Conservation (phyloP, 177 flowering plant species). For the Vitis hybrid region DNA sequence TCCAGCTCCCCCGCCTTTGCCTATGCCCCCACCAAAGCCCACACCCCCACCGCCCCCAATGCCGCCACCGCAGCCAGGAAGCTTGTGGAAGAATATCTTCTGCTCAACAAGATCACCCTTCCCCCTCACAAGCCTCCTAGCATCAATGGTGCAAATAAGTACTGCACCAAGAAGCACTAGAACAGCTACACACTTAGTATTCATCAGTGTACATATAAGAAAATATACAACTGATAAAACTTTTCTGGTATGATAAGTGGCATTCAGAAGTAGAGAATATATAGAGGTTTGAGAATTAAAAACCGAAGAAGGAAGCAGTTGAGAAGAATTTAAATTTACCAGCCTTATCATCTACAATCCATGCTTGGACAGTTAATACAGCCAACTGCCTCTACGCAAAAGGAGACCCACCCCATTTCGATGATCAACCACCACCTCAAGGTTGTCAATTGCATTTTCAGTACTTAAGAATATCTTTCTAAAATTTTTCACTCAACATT, state of each 20-base stretch:
- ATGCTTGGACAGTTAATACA: not conserved
- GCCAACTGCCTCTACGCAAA: not conserved
- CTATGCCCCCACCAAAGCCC: not conserved
- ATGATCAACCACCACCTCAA: not conserved
- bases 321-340: not conserved
- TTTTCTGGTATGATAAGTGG: not conserved
- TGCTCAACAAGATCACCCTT: slow-evolving; percentile 2
- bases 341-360: not conserved
- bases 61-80: not conserved
- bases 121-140: slow-evolving; percentile 11
- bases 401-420: not conserved
- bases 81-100: slow-evolving; percentile 2
- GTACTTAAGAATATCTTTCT: not conserved
- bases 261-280: not conserved
- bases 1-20: not conserved
- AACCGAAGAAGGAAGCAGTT: not conserved
- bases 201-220: not conserved
- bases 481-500: no score
- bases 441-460: not conserved
- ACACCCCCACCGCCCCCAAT: not conserved
- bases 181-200: not conserved
- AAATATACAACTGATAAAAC: not conserved
- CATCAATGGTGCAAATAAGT: slow-evolving; percentile 6
- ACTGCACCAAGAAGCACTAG: not conserved
- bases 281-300: not conserved